phyloP scores from a whole-genome alignment of 768 basidiomycete species.

The Boletellus ananas region DNA sequence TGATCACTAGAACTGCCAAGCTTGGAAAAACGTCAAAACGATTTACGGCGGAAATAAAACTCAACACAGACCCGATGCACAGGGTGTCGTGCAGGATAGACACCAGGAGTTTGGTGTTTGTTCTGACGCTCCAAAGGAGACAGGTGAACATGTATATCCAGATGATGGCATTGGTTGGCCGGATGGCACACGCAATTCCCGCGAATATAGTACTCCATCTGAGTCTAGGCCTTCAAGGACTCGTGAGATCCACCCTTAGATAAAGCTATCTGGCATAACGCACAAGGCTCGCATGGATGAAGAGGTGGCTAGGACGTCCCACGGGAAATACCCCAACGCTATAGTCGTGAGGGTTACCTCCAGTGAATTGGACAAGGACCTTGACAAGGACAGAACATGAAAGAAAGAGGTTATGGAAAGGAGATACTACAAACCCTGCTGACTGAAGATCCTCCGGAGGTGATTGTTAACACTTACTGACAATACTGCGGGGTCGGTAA shows the following conservation, averaged over 20 bases:
- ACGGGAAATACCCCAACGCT: slow-evolving; percentile 77
- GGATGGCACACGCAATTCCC: slow-evolving; percentile 72
- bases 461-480: slow-evolving; percentile 50
- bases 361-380: slow-evolving; percentile 89
- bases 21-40: slow-evolving; percentile 12
- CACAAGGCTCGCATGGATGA: slow-evolving; percentile 17
- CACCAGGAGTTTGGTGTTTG: slow-evolving; percentile 28
- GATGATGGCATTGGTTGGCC: slow-evolving; percentile 86
- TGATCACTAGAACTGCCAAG: slow-evolving; percentile 22
- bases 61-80: slow-evolving; percentile 43
- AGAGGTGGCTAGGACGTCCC: slow-evolving; percentile 43
- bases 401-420: slow-evolving; percentile 86
- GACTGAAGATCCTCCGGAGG: neutral
- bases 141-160: slow-evolving; percentile 71
- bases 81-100: slow-evolving; percentile 38
- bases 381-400: slow-evolving; percentile 75
- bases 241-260: slow-evolving; percentile 23
- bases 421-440: slow-evolving; percentile 49
- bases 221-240: slow-evolving; percentile 32
- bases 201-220: slow-evolving; percentile 51
- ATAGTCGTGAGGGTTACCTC: slow-evolving; percentile 83
- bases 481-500: slow-evolving; percentile 35
- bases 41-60: slow-evolving; percentile 1
- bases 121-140: slow-evolving; percentile 52
- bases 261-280: neutral